phyloP scores from a whole-genome alignment of 23 red algal species.

The Gracilaria caudata region DNA sequence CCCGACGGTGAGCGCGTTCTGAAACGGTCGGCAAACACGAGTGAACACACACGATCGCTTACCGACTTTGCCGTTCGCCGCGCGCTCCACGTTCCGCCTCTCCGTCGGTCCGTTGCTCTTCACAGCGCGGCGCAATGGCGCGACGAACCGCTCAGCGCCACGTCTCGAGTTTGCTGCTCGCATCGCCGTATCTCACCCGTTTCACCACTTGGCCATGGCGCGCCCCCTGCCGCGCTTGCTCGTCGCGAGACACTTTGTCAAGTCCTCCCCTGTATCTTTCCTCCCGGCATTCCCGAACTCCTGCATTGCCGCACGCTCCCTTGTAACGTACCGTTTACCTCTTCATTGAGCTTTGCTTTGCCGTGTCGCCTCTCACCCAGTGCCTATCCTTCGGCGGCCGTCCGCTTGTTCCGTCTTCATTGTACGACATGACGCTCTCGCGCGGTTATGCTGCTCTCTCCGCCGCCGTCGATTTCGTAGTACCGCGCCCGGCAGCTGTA shows the following conservation, averaged over 20 bases:
- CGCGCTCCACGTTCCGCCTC: constrained; percentile 7
- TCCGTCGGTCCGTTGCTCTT: constrained; percentile 9
- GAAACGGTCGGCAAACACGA: constrained; percentile 4
- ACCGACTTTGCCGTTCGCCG: neutral
- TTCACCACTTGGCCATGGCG: neutral
- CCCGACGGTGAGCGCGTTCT: neutral
- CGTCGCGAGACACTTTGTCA: neutral
- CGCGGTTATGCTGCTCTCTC: constrained; percentile 28
- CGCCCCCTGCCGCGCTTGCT: neutral
- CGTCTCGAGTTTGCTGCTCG: neutral
- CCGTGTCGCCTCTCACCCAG: no score
- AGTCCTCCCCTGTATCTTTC: neutral
- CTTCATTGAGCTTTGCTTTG: neutral
- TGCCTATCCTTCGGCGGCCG: neutral
- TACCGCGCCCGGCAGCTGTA: constrained; percentile 5
- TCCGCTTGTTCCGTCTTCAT: neutral
- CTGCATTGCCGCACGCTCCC: no score
- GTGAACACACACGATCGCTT: no score
- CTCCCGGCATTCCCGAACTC: neutral
- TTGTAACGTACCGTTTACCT: no score
- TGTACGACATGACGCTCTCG: neutral
- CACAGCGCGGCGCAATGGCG: neutral
- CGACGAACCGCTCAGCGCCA: neutral
- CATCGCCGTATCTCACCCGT: neutral
- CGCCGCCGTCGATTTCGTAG: constrained; percentile 3